Base-by-base conservation (phyloP, 306 rosid species). In the Cyamopsis tetragonoloba region DNA sequence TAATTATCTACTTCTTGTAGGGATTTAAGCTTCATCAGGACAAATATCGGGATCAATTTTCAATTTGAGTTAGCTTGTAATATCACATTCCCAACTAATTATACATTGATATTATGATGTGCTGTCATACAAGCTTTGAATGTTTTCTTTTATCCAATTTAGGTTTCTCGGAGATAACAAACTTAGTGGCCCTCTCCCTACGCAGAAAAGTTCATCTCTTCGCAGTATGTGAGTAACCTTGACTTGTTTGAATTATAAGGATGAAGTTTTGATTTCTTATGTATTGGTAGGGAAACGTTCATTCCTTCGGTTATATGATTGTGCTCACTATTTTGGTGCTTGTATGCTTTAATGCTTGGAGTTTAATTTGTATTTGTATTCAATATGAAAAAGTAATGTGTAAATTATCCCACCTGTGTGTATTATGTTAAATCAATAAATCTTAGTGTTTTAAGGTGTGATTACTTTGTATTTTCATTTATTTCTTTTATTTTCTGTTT, bases 141-240 rank as follows among this genome's bases (percentile, higher is more conserved):
- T 42, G 43, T 62, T 38, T 38, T 72, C 5, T 72, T 62, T 62
- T 41, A 49, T 62, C 56, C 3, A 30, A 51, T 51, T 19, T 24
- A 85, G 91, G 77, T 84, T 92, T 73, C 98, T 92, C 48, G 95
- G 98, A 81, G 87, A 84, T 74, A 92, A 92, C 64, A 80, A 54
- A 66, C 73, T 92, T 31, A 84, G 4, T 11, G 95, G 96, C 13
- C 23, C 85, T 54, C 62, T 89, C 3, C 98, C 98, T 11, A 37
- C 28, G 14, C 66, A 64, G 42, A 87, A 68, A 80, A 78, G 84
- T 26, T 4, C 69, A 1, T 30, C 79, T 63, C 95, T 92, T 85
- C 15, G 0, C 19, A 53, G 78, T 43, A 76, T 92, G 98, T 84
- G 75, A 84, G 96, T 72, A 62, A 65, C 27, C 42, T 39, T 39